phyloP scores from a whole-genome alignment of 441 rosid genomes.

The Adansonia madagascariensis region DNA sequence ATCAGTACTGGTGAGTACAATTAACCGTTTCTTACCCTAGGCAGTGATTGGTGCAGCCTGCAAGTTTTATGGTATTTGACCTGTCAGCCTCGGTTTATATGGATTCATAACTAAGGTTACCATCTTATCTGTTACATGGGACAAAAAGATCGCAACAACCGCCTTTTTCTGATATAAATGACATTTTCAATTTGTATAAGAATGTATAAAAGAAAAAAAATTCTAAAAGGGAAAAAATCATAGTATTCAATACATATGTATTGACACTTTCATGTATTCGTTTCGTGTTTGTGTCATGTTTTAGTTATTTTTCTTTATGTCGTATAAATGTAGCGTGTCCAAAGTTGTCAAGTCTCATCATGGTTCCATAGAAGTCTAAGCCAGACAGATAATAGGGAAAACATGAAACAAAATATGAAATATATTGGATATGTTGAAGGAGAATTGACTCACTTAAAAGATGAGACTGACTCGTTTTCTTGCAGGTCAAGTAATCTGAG shows the following conservation, averaged over 20 bases:
- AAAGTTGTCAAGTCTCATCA: no score
- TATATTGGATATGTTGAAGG: not conserved
- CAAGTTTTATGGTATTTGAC: not conserved
- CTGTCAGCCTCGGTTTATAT: not conserved
- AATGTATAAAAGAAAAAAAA: no score
- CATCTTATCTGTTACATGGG: not conserved
- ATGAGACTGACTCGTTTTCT: slow-evolving; percentile 18
- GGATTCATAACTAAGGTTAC: not conserved
- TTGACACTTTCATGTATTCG: no score
- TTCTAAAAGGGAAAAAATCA: not conserved
- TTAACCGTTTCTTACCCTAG: slow-evolving; percentile 16
- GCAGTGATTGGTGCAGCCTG: not conserved
- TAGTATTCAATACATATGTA: not conserved
- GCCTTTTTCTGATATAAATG: not conserved
- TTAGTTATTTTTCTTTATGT: no score
- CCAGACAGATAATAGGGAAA: not conserved
- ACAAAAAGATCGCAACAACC: not conserved
- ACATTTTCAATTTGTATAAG: not conserved
- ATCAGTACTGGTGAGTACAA: slow-evolving; percentile 64
- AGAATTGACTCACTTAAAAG: not conserved
- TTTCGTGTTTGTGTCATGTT: no score
- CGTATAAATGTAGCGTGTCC: no score
- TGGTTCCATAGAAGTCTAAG: not conserved
- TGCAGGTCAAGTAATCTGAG: slow-evolving; percentile 66
- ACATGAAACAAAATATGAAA: not conserved